These are phyloP conservation scores for Nephelium lappaceum DNA, from an alignment of 345 rosid species.

Conservation along the genomic window DNA sequence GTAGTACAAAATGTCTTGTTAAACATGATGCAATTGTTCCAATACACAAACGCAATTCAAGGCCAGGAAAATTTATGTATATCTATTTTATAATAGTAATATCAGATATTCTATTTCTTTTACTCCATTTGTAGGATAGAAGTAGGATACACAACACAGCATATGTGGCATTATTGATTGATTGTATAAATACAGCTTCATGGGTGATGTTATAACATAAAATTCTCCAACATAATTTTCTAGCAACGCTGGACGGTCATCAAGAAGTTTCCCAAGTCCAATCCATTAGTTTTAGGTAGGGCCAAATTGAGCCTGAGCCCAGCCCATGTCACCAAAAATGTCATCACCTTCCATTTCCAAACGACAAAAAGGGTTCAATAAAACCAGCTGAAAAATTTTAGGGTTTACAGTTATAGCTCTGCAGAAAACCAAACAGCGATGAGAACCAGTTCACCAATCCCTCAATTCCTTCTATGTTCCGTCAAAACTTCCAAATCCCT, in stretches of 20 bases:
- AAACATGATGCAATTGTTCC: neutral
- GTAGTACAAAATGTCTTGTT: neutral
- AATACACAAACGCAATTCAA: neutral
- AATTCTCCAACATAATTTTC: too few species aligned
- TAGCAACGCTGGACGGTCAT: too few species aligned
- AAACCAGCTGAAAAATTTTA: neutral
- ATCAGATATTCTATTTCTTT: too few species aligned
- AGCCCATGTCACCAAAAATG: neutral
- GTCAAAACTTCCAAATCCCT: slow-evolving; percentile 31
- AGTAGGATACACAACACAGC: too few species aligned
- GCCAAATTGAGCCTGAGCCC: neutral
- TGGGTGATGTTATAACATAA: too few species aligned
- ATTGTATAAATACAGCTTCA: too few species aligned
- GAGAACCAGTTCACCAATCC: slow-evolving; percentile 36
- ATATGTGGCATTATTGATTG: too few species aligned
- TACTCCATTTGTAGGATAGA: too few species aligned
- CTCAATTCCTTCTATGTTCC: slow-evolving; percentile 26
- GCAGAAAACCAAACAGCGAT: slow-evolving; percentile 1
- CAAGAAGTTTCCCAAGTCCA: too few species aligned
- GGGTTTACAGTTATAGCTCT: neutral
- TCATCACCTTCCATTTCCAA: neutral
- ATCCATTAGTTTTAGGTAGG: neutral
- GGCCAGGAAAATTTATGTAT: too few species aligned
- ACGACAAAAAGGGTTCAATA: neutral
- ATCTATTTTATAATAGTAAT: too few species aligned